Conservation (phyloP, 768 basidiomycete genomes). For the Calvatia gigantea region DNA sequence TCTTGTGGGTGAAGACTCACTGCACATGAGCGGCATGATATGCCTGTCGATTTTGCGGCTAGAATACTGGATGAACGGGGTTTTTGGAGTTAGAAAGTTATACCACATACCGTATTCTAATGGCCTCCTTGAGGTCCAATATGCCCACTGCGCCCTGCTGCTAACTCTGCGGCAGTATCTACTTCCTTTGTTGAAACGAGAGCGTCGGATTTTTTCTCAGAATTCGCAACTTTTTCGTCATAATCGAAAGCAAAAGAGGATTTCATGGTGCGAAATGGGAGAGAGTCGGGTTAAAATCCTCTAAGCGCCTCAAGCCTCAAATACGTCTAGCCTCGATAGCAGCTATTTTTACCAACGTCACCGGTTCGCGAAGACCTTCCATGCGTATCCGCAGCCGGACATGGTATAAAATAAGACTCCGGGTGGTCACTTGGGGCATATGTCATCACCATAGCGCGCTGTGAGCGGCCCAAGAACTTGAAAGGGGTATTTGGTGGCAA, state of each 20-base stretch:
- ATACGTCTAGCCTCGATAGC: not conserved
- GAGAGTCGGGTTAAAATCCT: not conserved
- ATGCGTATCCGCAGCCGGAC: not conserved
- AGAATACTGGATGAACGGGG: not conserved
- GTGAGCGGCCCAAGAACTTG: no score
- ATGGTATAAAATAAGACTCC: no score
- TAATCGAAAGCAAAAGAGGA: not conserved
- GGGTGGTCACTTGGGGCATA: no score
- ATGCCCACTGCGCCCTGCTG: conserved; percentile 38
- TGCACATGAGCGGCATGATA: conserved; percentile 69
- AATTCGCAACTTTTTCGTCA: not conserved
- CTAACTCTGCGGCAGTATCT: conserved; percentile 61
- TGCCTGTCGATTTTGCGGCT: conserved; percentile 64
- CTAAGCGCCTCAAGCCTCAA: not conserved
- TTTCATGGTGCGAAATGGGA: not conserved
- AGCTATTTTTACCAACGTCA: not conserved
- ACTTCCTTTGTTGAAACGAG: conserved; percentile 42
- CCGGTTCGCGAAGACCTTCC: not conserved
- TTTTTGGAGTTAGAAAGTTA: not conserved
- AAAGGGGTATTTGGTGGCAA: no score
- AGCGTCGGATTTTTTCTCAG: not conserved
- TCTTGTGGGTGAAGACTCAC: conserved; percentile 35
- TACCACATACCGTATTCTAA: conserved; percentile 43
- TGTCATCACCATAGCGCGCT: no score
- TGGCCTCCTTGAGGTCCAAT: conserved; percentile 50